phyloP scores from a whole-genome alignment of 2,329 filamentous ascomycete species.

The Cercospora sp. region DNA sequence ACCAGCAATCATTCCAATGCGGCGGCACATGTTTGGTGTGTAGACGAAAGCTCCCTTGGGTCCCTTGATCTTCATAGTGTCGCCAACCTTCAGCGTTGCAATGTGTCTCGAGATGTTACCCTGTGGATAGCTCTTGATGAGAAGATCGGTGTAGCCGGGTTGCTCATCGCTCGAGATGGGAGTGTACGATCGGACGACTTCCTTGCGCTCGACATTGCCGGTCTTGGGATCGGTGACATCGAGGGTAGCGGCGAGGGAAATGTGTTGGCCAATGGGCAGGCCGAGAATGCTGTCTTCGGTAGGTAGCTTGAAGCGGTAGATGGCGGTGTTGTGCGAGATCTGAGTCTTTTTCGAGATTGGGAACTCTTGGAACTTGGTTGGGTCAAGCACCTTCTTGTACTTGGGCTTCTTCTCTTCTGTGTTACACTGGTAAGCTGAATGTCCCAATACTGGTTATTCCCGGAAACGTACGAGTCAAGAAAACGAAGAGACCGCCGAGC shows the following conservation, averaged over 20 bases:
- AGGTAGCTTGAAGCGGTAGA: constrained; percentile 94
- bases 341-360: constrained; percentile 92
- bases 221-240: constrained; percentile 63
- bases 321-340: constrained; percentile 96
- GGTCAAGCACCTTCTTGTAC: constrained; percentile 80
- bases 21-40: constrained; percentile 91
- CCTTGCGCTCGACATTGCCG: constrained; percentile 72
- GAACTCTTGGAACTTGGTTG: constrained; percentile 85
- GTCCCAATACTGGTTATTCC: background rate
- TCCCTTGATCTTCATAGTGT: constrained; percentile 85
- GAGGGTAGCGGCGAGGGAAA: constrained; percentile 84
- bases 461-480: constrained; percentile 21
- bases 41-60: constrained; percentile 99
- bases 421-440: background rate
- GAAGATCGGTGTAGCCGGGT: constrained; percentile 88
- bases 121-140: constrained; percentile 97
- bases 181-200: constrained; percentile 88
- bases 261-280: constrained; percentile 97
- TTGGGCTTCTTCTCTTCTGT: constrained; percentile 50
- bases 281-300: constrained; percentile 78
- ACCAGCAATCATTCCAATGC: constrained; percentile 97
- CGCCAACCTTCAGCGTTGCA: constrained; percentile 76
- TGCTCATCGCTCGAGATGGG: constrained; percentile 88
- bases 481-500: constrained; percentile 21
- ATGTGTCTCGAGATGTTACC: constrained; percentile 97